Conservation (phyloP, 202 grass and related monocot species). For the Dendrocalamus latiflorus region DNA sequence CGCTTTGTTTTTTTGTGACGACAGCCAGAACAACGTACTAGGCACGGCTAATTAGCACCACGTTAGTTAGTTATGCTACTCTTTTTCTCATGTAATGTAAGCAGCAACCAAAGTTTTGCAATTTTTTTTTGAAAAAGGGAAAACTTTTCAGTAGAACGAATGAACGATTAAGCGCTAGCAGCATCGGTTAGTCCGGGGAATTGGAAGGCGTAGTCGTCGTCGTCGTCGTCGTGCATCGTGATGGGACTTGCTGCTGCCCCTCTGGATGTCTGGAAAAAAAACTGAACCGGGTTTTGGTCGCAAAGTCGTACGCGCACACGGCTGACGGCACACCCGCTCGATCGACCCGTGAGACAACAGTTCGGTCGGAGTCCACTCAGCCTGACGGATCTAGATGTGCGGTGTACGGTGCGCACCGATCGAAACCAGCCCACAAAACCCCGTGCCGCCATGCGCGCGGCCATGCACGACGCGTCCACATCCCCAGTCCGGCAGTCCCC, state of each 20-base stretch:
- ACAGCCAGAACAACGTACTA: neutral
- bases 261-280: neutral
- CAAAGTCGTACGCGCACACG: neutral
- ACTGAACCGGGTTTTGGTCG: too few species aligned
- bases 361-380: constrained; percentile 12
- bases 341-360: neutral
- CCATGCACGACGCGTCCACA: constrained; percentile 15
- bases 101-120: neutral
- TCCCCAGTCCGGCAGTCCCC: neutral
- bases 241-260: too few species aligned
- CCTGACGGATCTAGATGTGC: neutral
- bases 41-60: neutral
- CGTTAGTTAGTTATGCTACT: neutral
- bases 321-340: too few species aligned
- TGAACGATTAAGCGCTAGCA: neutral
- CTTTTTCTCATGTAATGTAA: neutral
- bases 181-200: too few species aligned
- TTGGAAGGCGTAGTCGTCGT: too few species aligned
- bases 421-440: neutral
- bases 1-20: neutral
- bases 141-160: neutral
- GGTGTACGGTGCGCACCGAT: neutral
- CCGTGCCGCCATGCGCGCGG: neutral
- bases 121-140: neutral
- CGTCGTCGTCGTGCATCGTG: too few species aligned